Evolutionary conservation across 225 moss, liverwort and hornwort species (phyloP).

Genomic region (Ulota crispa): DNA sequence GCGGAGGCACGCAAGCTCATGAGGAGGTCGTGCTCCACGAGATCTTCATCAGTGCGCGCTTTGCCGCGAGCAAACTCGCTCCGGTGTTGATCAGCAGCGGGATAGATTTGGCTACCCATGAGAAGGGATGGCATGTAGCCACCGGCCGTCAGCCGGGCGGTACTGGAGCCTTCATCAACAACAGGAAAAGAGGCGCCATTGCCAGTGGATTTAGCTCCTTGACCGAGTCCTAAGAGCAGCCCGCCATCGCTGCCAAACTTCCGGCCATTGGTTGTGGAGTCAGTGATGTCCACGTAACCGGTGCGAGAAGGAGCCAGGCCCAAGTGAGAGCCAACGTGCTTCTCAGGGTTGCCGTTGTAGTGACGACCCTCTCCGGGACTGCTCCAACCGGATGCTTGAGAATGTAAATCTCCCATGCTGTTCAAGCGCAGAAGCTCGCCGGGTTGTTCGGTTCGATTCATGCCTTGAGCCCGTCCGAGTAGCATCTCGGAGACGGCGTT

Average conservation of each 20-base stretch:
- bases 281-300: not conserved
- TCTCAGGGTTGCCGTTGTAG: slow-evolving; percentile 28
- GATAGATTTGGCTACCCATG: slow-evolving; percentile 67
- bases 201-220: slow-evolving; percentile 40
- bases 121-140: slow-evolving; percentile 95
- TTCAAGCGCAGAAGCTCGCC: slow-evolving; percentile 54
- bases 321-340: slow-evolving; percentile 45
- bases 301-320: slow-evolving; percentile 38
- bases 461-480: not conserved
- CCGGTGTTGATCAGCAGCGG: slow-evolving; percentile 32
- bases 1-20: slow-evolving; percentile 81
- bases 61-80: slow-evolving; percentile 41
- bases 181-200: slow-evolving; percentile 60
- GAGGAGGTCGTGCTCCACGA: slow-evolving; percentile 73
- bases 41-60: slow-evolving; percentile 51
- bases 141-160: slow-evolving; percentile 73
- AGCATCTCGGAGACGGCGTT: slow-evolving; percentile 40
- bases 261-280: slow-evolving; percentile 16
- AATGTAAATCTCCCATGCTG: slow-evolving; percentile 44
- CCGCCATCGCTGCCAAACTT: slow-evolving; percentile 22
- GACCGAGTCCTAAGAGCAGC: slow-evolving; percentile 61
- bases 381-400: slow-evolving; percentile 24
- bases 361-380: slow-evolving; percentile 7
- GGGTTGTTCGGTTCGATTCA: slow-evolving; percentile 31
- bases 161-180: slow-evolving; percentile 96